Base-by-base conservation (phyloP, 495 filamentous ascomycete species). In the Friedmanniomyces simplex region DNA sequence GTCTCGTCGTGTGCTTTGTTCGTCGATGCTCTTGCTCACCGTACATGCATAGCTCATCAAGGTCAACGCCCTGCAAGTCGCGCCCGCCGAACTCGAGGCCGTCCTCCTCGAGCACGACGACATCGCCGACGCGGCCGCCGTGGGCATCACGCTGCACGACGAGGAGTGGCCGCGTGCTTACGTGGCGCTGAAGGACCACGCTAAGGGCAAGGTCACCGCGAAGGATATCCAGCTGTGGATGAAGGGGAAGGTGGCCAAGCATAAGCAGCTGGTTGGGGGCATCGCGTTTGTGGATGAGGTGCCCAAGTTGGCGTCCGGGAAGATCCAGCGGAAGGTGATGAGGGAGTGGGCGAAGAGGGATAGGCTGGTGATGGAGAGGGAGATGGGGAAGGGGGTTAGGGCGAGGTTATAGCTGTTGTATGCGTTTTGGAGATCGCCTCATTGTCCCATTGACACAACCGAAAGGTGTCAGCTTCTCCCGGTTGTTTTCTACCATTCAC, bases 1-100 rank as follows among this genome's bases (percentile, higher is more conserved):
- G 52, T 56, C n/a, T 48, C 22, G 5, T 14, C 16, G 28, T 25
- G 16, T 7, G 20, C 20, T 49, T 14, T 5, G 13, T 4, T 25
- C 2, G 13, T 21, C 4, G 2, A 24, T 49, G 24, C 5, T 3
- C 3, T 25, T 49, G 24, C 46, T 49, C 12, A 51, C 10, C 48
- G 45, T 45, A n/a, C 21, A 8, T 11, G 7, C 8, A 22, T 73
- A 80, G 68, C 74, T 73, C 47, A 66, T 68, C 63, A 71, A 70
- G 59, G 73, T 75, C 13, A 73, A 73, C 50, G 73, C 67, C 6
- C 54, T 73, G 10, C 73, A 75, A 66, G 73, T 77, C 14, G 69
- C 70, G 3, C 74, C 73, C 2, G 72, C 74, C 11, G 74, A 77
- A 58, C 63, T 77, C 1, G 74, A 76, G 56, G 70, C 67, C 7